phyloP scores from a whole-genome alignment of 208 protist species.

The Histomonas meleagridis region DNA sequence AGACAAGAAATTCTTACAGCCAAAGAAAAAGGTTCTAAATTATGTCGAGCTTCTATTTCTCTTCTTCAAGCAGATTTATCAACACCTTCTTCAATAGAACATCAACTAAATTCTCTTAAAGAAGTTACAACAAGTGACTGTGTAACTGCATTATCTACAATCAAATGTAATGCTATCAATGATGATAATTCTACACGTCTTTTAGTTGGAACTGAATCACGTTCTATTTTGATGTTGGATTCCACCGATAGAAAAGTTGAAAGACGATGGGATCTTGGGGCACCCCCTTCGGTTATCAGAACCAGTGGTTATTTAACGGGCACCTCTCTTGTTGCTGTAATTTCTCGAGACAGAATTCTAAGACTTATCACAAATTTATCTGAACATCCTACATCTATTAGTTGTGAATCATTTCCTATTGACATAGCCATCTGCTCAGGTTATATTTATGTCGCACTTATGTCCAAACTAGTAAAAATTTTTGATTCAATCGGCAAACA shows the following conservation, averaged over 20 bases:
- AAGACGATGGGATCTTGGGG: not conserved
- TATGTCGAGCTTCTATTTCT: not conserved
- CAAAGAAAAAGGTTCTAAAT: not conserved
- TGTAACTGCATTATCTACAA: not conserved
- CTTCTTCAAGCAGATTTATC: not conserved
- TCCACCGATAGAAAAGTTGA: not conserved
- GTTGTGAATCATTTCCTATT: not conserved
- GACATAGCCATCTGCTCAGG: not conserved
- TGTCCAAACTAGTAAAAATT: not conserved
- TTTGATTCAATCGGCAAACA: not conserved
- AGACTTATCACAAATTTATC: not conserved
- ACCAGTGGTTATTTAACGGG: not conserved
- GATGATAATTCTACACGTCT: not conserved
- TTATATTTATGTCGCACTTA: not conserved
- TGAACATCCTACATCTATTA: not conserved
- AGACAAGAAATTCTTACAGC: not conserved
- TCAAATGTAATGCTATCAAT: not conserved
- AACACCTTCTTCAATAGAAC: not conserved
- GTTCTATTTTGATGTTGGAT: not conserved
- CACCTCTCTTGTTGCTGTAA: not conserved
- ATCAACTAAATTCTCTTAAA: not conserved
- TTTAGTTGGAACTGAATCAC: slow-evolving; percentile 23
- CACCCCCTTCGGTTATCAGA: not conserved
- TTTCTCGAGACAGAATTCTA: not conserved
- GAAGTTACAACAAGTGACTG: not conserved